phyloP scores from a whole-genome alignment of 352 stramenopile genomes.

The Phytophthora citrophthora region DNA sequence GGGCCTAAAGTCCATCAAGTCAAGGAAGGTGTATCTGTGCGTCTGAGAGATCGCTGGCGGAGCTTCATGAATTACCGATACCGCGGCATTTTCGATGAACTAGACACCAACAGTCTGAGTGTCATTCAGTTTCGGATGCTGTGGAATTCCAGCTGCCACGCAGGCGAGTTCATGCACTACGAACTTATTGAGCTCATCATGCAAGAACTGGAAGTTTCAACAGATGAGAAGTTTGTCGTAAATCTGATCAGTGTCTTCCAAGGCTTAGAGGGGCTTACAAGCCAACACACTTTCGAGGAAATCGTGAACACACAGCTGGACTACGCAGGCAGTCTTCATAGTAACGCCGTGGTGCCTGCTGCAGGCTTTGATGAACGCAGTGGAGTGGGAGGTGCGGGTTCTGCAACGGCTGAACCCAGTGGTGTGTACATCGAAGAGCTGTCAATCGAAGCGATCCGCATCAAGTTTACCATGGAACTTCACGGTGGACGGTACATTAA shows the following conservation, averaged over 20 bases:
- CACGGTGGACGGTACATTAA: constrained; percentile 87
- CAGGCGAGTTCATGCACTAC: constrained; percentile 84
- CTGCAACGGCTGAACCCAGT: constrained; percentile 37
- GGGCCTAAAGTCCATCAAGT: constrained; percentile 83
- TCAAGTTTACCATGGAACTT: constrained; percentile 90
- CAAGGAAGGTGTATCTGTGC: constrained; percentile 88
- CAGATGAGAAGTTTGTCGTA: constrained; percentile 91
- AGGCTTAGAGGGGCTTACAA: constrained; percentile 76
- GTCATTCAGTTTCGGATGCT: constrained; percentile 89
- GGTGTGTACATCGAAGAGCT: constrained; percentile 91
- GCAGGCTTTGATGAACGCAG: constrained; percentile 29
- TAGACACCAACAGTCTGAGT: constrained; percentile 71
- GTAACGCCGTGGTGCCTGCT: constrained; percentile 27
- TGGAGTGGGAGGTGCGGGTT: constrained; percentile 21
- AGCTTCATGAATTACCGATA: constrained; percentile 88
- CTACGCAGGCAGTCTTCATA: constrained; percentile 43
- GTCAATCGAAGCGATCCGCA: constrained; percentile 81
- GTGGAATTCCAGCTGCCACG: constrained; percentile 82
- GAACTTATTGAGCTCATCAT: constrained; percentile 88
- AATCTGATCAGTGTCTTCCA: constrained; percentile 92
- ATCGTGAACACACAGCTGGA: constrained; percentile 82
- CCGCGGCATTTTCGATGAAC: constrained; percentile 79
- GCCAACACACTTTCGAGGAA: constrained; percentile 79
- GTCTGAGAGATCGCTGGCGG: constrained; percentile 81
- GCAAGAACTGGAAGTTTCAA: constrained; percentile 90